A percentile compares a stretch with the other conserved stretches of the same genome.
Conservation (phyloP, 805 yeast genomes). For the Candida taoyuanica region DNA sequence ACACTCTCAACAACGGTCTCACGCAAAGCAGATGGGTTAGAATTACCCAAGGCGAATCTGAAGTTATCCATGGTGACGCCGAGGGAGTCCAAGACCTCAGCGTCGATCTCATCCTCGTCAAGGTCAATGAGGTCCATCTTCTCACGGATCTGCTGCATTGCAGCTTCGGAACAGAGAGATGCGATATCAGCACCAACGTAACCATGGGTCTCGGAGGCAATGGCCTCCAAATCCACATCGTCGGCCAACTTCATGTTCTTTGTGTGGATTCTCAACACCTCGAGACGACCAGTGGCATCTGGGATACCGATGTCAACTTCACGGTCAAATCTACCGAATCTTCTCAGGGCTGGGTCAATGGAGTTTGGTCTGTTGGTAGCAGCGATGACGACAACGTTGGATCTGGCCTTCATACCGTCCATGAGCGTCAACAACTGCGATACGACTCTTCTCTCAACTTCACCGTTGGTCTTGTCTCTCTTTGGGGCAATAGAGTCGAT, state of each 20-base stretch:
- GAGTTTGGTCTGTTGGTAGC: conserved; percentile 83
- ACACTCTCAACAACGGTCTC: conserved; percentile 99
- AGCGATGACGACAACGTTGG: conserved; percentile 96
- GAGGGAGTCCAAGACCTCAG: conserved; percentile 90
- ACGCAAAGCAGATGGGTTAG: conserved; percentile 98
- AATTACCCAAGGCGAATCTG: conserved; percentile 94
- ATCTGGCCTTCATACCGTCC: conserved; percentile 99
- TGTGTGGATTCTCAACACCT: conserved; percentile 94
- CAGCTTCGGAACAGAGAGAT: conserved; percentile 98
- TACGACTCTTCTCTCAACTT: conserved; percentile 98
- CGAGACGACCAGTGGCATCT: conserved; percentile 97
- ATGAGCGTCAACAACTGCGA: conserved; percentile 94
- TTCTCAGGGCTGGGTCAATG: conserved; percentile 73
- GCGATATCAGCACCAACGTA: conserved; percentile 99
- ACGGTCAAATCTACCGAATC: conserved; percentile 88
- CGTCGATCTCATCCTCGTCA: conserved; percentile 95
- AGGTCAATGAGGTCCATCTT: conserved; percentile 97
- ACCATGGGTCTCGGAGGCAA: conserved; percentile 98
- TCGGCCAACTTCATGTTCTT: conserved; percentile 96
- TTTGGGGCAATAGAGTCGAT: conserved; percentile 99
- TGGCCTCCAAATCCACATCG: conserved; percentile 92
- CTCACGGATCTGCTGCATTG: conserved; percentile 99
- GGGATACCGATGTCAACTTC: conserved; percentile 94
- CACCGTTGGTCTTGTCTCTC: conserved; percentile 99
- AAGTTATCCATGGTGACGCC: conserved; percentile 99